Base-by-base conservation (phyloP, 352 stramenopile species). In the Achlya hypogyna region DNA sequence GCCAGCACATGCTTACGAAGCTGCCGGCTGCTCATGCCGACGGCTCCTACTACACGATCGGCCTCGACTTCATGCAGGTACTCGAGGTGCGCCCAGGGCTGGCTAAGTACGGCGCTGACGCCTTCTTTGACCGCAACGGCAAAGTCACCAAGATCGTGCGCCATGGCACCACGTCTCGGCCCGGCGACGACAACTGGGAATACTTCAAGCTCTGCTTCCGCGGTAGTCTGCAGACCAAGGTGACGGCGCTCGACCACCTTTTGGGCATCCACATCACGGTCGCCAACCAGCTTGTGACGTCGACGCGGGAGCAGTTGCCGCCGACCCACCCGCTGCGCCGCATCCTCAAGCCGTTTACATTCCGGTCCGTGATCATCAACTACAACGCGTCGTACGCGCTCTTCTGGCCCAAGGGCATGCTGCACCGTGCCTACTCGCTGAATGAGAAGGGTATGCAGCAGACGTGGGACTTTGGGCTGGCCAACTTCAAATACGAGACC, bases 331-430 rank as follows among this genome's bases (percentile, higher is more conserved):
- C 60, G 23, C 31, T 67, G 40, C 60, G 60, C 51, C 60, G 60
- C n/a, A 22, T 67, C 20, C 40, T 67, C 60, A 67, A 67, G 22
- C 60, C 60, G 31, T 67, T 67, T 12, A 67, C 60, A 1, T 67
- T 67, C 47, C 60, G 60, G 4, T 49, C 60, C 5, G 60, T 67
- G 5, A 47, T 58, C 22, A 67, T 67, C 51, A 67, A 67, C 60
- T 59, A 58, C 31, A 34, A 12, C 29, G 60, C 60, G 4, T 52
- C 38, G 29, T 58, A 47, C 18, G 60, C 60, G 4, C 60, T 67
- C 1, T 67, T 67, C 27, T 67, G 60, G 60, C 60, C 60, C 29
- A 67, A 67, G 1, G 60, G 60, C 9, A 67, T 67, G 60, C 60
- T 67, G 8, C 60, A 67, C 18, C 60, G 60, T 4, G 60, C 20